Evolutionary conservation across 2,329 filamentous ascomycete genomes (phyloP), one percentile per base, ranked within the genome.

Genomic region (Claviceps fusiformis): DNA sequence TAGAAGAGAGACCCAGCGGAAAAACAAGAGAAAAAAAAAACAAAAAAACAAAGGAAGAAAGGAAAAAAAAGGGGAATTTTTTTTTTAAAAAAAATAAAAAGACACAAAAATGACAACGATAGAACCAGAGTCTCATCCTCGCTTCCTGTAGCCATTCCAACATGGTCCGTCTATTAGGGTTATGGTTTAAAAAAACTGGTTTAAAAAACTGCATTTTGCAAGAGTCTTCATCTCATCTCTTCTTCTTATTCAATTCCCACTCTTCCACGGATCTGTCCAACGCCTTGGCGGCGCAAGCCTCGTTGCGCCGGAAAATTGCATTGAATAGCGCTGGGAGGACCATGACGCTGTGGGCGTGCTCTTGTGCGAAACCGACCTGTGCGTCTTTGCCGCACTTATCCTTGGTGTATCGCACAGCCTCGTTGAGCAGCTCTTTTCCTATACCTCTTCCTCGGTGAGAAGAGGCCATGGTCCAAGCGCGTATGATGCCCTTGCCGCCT

Each of bases 391-490:
- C 87, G 56, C 85, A 85, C 63, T 78, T 80, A 68, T 83, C 82
- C 61, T 79, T 79, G 57, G 86, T 85, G 54, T 85, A 67, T 55
- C 76, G 76, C 2, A 91, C 82, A 1, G 86, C 88, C 61, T 87
- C 85, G 61, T 85, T 79, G 50, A 95, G 73, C 62, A 95, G 70
- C 37, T 83, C 84, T 45, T 73, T 76, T 3, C 89, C 90, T 29
- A 95, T 74, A 0, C 89, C 89, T 59, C 81, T 80, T 37, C 80
- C 75, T 31, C 90, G 78, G 67, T 89, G 89, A 61, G 76, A 75
- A 52, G 83, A 70, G 64, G 77, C 77, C 1, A 89, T 87, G 2
- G 89, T 92, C 89, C 90, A 95, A 1, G 87, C 89, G 33, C 87
- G 80, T 56, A 95, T 84, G 50, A 89, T 73, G 9, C 84, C 87